Base-by-base conservation (phyloP, 2,329 filamentous ascomycete genomes). In the Pezicula rhizophila region DNA sequence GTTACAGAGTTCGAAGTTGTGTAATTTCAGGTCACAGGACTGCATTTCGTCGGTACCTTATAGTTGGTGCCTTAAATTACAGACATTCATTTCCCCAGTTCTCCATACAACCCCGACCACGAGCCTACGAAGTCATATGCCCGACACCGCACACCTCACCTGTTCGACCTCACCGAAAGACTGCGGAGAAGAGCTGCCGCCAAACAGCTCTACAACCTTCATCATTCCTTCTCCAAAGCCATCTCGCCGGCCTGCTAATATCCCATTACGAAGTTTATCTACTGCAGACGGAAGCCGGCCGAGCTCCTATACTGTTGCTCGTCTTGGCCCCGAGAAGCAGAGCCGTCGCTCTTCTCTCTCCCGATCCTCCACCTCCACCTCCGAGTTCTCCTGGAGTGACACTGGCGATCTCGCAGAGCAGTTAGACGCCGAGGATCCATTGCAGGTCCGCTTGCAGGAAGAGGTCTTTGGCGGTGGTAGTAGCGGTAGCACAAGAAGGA, bases 371-470 rank as follows among this genome's bases (percentile, higher is more conserved):
- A 81, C 79, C 55, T 73, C 68, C 52, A 75, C 76, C 66, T 86
- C 82, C 52, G 81, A 85, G 62, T 87, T 88, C 68, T 89, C 84
- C 60, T 96, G 89, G 90, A 91, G 88, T 65, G 90, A 96, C 69
- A 96, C 92, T 40, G 92, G 90, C 64, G 93, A 97, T 70, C 81
- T 97, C 62, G 89, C 89, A 63, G 92, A 96, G 73, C 92, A 95
- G 76, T 77, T 91, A 62, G 85, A 87, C 74, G 82, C 84, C 63
- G 82, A 92, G 70, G 89, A 96, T 67, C 88, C 89, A 51, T 77
- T 95, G 58, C 83, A 80, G 59, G 79, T 82, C 59, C 84, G 80
- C 58, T 69, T 85, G 50, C 81, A 88, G 66, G 79, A 70, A 61
- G 77, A 81, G 59, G 71, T 77, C 48, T 73, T 84, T 59, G 74